Evolutionary conservation across 2,329 filamentous ascomycete genomes (phyloP).

Genomic region (Lasiodiplodia citricola): DNA sequence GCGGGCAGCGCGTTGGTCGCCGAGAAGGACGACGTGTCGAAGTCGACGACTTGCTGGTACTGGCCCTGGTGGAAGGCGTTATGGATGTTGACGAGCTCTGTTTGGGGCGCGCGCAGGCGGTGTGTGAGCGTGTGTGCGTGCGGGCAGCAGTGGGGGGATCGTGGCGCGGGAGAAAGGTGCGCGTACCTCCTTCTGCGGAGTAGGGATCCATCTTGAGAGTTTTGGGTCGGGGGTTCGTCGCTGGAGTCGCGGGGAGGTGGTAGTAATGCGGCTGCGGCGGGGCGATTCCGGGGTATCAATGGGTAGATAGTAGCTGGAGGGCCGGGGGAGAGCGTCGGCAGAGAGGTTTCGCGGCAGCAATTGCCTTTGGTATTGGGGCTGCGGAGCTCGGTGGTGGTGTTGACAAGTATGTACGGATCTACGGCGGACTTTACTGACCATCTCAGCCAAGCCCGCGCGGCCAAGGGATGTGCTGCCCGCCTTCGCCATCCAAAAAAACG

Average conservation of each 20-base stretch:
- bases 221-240: not conserved
- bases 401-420: slow-evolving; percentile 14
- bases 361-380: not conserved
- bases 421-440: slow-evolving; percentile 23
- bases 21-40: slow-evolving; percentile 80
- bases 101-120: not conserved
- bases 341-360: slow-evolving; percentile 2
- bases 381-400: slow-evolving; percentile 12
- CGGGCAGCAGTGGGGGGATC: not conserved
- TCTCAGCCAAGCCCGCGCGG: not conserved
- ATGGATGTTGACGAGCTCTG: slow-evolving; percentile 71
- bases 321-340: not conserved
- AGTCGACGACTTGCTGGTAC: slow-evolving; percentile 85
- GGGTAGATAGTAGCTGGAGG: not conserved
- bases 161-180: slow-evolving; percentile 3
- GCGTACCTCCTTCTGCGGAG: slow-evolving; percentile 65
- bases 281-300: not conserved
- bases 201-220: slow-evolving; percentile 64
- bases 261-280: not conserved
- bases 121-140: not conserved
- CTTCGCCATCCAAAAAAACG: not conserved
- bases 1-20: slow-evolving; percentile 77
- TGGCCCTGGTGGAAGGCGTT: slow-evolving; percentile 76
- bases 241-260: not conserved
- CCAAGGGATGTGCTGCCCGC: not conserved